These are phyloP conservation scores for Xylaria scruposa DNA, from an alignment of 495 filamentous ascomycete species.

Conservation along the genomic window DNA sequence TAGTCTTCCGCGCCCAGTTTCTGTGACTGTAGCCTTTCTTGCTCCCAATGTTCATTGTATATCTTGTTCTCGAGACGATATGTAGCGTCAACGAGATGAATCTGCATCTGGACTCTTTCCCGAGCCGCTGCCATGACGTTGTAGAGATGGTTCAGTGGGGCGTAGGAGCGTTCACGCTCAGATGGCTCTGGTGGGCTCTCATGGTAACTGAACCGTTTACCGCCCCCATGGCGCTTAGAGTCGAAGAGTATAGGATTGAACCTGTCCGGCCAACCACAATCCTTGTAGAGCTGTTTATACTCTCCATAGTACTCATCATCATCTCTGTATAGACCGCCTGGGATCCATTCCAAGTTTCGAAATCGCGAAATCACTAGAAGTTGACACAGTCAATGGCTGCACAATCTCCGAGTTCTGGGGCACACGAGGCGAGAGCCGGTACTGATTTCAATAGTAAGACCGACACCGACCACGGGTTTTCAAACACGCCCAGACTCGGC, in stretches of 20 bases:
- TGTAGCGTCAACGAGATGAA: not conserved
- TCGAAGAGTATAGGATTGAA: constrained; percentile 16
- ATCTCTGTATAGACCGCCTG: not conserved
- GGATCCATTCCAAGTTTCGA: not conserved
- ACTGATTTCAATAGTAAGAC: not conserved
- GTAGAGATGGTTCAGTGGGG: constrained; percentile 6
- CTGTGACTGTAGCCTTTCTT: not conserved
- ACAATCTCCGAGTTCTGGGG: not conserved
- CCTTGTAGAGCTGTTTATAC: constrained; percentile 9
- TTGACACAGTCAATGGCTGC: not conserved
- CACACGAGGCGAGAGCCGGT: not conserved
- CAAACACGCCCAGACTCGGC: not conserved
- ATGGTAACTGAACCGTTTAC: not conserved
- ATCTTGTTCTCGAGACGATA: not conserved
- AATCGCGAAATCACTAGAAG: not conserved
- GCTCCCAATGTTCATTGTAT: not conserved
- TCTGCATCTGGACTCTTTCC: constrained; percentile 1
- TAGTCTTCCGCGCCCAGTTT: constrained; percentile 1
- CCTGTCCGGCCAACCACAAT: constrained; percentile 15
- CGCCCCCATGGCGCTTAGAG: not conserved
- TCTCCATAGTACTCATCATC: not conserved
- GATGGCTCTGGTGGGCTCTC: not conserved
- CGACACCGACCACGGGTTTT: not conserved
- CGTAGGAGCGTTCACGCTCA: not conserved
- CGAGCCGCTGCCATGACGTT: not conserved